Percentiles rank a stretch among this genome's conserved stretches.
Conservation (phyloP, 2,329 filamentous ascomycete genomes). For the Penicillium brasilianum region DNA sequence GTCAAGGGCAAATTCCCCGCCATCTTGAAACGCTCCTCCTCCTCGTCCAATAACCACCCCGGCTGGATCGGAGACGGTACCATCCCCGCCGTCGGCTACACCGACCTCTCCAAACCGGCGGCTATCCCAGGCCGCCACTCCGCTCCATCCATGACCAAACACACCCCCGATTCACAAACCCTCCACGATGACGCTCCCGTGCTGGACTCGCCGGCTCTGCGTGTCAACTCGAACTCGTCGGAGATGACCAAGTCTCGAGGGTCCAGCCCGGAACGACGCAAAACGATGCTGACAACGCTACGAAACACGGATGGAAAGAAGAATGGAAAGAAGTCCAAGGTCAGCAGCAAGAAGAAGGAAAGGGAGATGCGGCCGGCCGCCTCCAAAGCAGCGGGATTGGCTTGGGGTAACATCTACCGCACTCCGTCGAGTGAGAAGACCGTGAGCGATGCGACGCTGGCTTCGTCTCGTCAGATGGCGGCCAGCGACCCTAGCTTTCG, state of each 20-base stretch:
- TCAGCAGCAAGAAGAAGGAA: constrained; percentile 43
- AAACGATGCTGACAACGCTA: constrained; percentile 62
- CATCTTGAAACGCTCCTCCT: constrained; percentile 17
- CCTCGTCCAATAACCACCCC: constrained; percentile 38
- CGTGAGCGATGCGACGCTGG: constrained; percentile 36
- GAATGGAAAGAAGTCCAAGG: constrained; percentile 50
- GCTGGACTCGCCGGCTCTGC: constrained; percentile 27
- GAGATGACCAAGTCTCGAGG: constrained; percentile 57
- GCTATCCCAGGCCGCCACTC: constrained; percentile 57
- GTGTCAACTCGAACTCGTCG: constrained; percentile 37
- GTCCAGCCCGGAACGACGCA: constrained; percentile 65
- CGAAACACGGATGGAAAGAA: constrained; percentile 55
- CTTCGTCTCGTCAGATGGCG: constrained; percentile 36
- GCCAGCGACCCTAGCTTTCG: constrained; percentile 35
- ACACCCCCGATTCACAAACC: constrained; percentile 28
- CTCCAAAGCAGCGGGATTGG: constrained; percentile 66
- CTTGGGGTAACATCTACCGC: constrained; percentile 56
- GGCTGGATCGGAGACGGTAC: constrained; percentile 81
- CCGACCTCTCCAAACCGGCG: constrained; percentile 76
- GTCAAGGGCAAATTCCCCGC: constrained; percentile 35
- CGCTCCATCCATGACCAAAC: constrained; percentile 27
- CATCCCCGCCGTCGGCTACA: constrained; percentile 78
- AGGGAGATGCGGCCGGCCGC: constrained; percentile 59
- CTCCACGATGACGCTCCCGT: constrained; percentile 23
- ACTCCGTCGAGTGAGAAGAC: constrained; percentile 34